Evolutionary conservation across 169 alveolate species (phyloP), one percentile per base, ranked within the genome.

Genomic region (Plasmodium relictum): DNA sequence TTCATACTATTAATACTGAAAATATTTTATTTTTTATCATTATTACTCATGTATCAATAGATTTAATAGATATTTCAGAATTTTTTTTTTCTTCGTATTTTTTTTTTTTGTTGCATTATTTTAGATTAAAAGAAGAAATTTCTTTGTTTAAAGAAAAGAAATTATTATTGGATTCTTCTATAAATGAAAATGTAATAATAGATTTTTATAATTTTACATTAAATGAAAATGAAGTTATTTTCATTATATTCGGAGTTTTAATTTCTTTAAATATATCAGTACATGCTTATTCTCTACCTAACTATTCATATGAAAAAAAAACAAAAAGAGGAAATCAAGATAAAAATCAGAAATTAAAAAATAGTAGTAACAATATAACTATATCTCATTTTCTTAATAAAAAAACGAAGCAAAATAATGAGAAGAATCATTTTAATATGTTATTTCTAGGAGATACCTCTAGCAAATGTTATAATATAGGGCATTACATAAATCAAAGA

Each of bases 31-130:
- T 68, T 39, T 69, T 58, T 54, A 37, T 78, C 2, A 78, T 78
- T 26, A 78, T 78, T 26, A 66, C 52, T 14, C 89, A 78, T 56
- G 89, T 78, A 4, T 48, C 89, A 26, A 78, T 78, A 26, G 89
- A 78, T 26, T 48, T 78, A 7, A 26, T 78, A 6, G 89, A 78
- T 10, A 65, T 78, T 5, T 63, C 89, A 2, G 37, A 78, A 18
- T 78, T 78, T n/a, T 78, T 78, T 22, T 78, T n/a, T 78, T 78
- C 62, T 41, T 16, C 54, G 0, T 24, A 78, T 78, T 37, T 66
- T 5, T 58, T 63, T 78, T 78, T 78, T 48, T 50, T 63, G 16
- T 58, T 78, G n/a, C 63, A 78, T 59, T 58, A 78, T 22, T 78
- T 78, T n/a, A 50, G 89, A 24, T 24, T 78, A 39, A 69, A 63